Percentiles rank a stretch among this genome's conserved stretches.
These are phyloP conservation scores for Jaenimonas drosophilae DNA, from an alignment of 208 protist species.

Conservation along the genomic window DNA sequence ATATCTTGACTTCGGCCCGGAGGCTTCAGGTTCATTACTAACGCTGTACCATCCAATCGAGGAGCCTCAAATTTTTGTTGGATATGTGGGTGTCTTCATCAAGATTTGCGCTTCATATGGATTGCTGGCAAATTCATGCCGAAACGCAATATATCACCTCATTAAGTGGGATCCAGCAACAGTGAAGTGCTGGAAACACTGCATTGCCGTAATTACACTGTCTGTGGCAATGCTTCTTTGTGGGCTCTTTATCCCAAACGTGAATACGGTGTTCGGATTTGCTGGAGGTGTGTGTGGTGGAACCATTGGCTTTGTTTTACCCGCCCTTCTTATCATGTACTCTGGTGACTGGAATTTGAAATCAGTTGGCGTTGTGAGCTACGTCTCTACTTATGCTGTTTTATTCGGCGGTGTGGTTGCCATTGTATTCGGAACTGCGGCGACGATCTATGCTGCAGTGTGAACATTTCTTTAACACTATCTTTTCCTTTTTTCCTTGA, in stretches of 20 bases:
- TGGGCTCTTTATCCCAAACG: constrained; percentile 32
- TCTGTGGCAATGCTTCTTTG: constrained; percentile 18
- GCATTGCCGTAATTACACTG: not conserved
- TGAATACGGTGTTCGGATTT: constrained; percentile 21
- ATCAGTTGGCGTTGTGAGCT: constrained; percentile 4
- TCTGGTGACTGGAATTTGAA: constrained; percentile 4
- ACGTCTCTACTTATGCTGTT: constrained; percentile 7
- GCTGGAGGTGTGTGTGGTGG: constrained; percentile 16
- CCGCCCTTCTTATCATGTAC: constrained; percentile 19
- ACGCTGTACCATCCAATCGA: constrained; percentile 45
- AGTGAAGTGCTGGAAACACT: constrained; percentile 6
- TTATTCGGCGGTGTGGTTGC: constrained; percentile 12
- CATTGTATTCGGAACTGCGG: constrained; percentile 13
- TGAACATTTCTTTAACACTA: too few species aligned
- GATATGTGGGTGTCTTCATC: constrained; percentile 43
- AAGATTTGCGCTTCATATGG: constrained; percentile 53
- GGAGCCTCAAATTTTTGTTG: constrained; percentile 33
- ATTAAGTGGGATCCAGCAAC: constrained; percentile 10
- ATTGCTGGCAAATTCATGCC: constrained; percentile 45
- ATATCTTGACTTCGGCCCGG: not conserved
- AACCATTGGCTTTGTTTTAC: constrained; percentile 20
- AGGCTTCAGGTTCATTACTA: constrained; percentile 22
- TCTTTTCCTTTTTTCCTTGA: too few species aligned
- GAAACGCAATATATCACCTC: constrained; percentile 57
- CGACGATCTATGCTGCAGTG: constrained; percentile 7